Evolutionary conservation across 495 filamentous ascomycete genomes (phyloP), one percentile per base, ranked within the genome.

Genomic region (Podospora appendiculata): DNA sequence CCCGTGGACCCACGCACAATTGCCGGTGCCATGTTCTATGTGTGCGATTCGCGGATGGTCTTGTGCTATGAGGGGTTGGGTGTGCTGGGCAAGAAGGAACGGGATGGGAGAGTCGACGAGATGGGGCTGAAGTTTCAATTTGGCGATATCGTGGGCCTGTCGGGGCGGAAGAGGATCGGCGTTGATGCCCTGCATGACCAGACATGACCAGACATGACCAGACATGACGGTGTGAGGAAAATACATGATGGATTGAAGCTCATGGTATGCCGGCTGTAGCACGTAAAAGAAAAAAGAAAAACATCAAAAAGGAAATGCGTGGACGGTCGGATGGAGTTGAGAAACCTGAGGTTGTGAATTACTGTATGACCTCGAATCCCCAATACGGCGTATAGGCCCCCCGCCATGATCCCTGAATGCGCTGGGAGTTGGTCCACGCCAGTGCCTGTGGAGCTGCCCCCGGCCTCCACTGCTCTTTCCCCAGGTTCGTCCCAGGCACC

Each of bases 1-100:
- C 61, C 61, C 11, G 58, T 56, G 4, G 61, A 63, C 32, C 61
- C 61, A 39, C 54, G 52, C 52, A 61, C 61, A 11, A 58, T 63
- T 17, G 61, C 52, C 8, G 61, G 58, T 1, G 52, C 58, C 18
- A 56, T 61, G 54, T 63, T 54, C 47, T 63, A 63, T 48, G 58
- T 63, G 6, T 56, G 48, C 32, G 61, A 63, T 41, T 63, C 61
- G 2, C 36, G 50, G 40, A 56, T 63, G 55, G 41, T 63, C 13
- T 47, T 45, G 25, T 47, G 41, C 10, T 42, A 61, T 34, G 61
- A 61, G 16, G 58, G 58, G 16, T n/a, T 57, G 14, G 50, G 58
- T 39, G 48, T 48, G 32, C 19, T 58, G 46, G 39, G 33, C 17
- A 48, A 56, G 45, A 41, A 58, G 45, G 52, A 56, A 36, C 36